Conservation (phyloP, 2,329 filamentous ascomycete genomes). For the Clonostachys rhizophaga region DNA sequence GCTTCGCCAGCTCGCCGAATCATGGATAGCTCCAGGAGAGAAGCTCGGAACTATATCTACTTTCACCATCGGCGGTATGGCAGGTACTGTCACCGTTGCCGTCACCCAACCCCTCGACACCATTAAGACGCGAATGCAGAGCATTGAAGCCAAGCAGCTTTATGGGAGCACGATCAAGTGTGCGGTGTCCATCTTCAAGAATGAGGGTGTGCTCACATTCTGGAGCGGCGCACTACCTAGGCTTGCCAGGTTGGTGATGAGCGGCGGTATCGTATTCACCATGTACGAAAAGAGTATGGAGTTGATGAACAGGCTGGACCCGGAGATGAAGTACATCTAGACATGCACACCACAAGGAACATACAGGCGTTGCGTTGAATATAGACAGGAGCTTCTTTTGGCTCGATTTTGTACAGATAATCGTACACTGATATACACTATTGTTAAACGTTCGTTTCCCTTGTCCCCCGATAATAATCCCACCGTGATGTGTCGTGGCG, state of each 20-base stretch:
- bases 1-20: constrained; percentile 84
- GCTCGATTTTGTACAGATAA: background rate
- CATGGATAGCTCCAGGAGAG: constrained; percentile 89
- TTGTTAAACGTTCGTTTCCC: background rate
- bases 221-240: constrained; percentile 92
- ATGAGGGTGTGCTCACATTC: constrained; percentile 85
- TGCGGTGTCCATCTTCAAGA: constrained; percentile 75
- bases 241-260: constrained; percentile 78
- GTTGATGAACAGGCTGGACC: constrained; percentile 73
- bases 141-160: constrained; percentile 71
- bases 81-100: constrained; percentile 87
- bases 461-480: background rate
- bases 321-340: constrained; percentile 77
- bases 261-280: constrained; percentile 95
- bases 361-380: constrained; percentile 7
- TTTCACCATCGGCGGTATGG: constrained; percentile 84
- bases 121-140: constrained; percentile 97
- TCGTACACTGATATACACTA: background rate
- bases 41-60: constrained; percentile 86
- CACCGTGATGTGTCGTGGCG: background rate
- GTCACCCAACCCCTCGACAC: constrained; percentile 78
- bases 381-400: background rate
- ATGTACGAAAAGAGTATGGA: constrained; percentile 97
- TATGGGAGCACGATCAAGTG: constrained; percentile 90
- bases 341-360: background rate